Base-by-base conservation (phyloP, 148 eudicot genomes). In the Cornus suecica region DNA sequence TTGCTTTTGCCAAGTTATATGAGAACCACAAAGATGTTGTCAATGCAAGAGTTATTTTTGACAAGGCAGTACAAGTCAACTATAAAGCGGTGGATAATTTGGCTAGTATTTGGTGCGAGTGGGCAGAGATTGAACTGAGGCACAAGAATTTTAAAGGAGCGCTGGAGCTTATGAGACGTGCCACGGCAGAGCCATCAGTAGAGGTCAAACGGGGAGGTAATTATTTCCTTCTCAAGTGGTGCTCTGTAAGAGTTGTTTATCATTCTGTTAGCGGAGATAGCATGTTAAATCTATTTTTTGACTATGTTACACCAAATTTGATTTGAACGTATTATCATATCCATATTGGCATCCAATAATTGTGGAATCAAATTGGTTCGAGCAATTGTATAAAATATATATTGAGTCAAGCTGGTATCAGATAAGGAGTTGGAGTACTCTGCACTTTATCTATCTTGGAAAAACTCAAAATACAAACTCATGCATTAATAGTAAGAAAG, bases 71-170 rank as follows among this genome's bases (percentile, higher is more conserved):
- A 75, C 99, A 95, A 76, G 99, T 95, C 10, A 90, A 88, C 56
- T 95, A 88, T 73, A 95, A 88, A 73, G 77, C 92, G 10, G 93
- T 93, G 56, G 99, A 95, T 83, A 91, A 95, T 84, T 80, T 95
- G 70, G 99, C 97, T 26, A 91, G 98, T 76, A 81, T 95, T 29
- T 95, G 98, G 97, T 95, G 99, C 80, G 99, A 92, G 54, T 95
- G 99, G 98, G 99, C 98, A 11, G 99, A 95, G 81, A 93, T 93
- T 94, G 99, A 93, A 65, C 82, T 95, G 22, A 87, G 88, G 68
- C 97, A 93, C 81, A 88, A 90, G 71, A 88, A 89, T 48, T 89
- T 93, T 67, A 86, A 79, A 74, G 90, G 90, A 32, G 97, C 99
- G 14, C 66, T 95, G 71, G 97, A 92, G 27, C 74, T 93, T 72